Percentiles rank a stretch among this genome's conserved stretches.
phyloP scores from a whole-genome alignment of 176 grass and related monocot species.

The Carex parvula region DNA sequence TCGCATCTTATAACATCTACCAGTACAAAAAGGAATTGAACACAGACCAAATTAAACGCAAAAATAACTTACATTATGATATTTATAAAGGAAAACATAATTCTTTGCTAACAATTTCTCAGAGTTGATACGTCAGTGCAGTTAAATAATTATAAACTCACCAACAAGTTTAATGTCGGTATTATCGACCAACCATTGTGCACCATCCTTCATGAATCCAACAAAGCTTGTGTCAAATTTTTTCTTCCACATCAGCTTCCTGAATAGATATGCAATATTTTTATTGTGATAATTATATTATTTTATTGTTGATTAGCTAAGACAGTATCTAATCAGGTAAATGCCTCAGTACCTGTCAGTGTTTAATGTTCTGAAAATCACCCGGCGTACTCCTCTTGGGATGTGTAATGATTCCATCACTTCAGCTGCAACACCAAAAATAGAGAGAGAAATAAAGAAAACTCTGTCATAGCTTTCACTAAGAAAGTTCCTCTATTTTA shows the following conservation, averaged over 20 bases:
- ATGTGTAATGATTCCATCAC: slow-evolving; percentile 66
- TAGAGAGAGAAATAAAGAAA: not conserved
- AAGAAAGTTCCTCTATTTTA: not conserved
- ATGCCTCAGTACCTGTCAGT: slow-evolving; percentile 52
- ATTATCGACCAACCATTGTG: slow-evolving; percentile 83
- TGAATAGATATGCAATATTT: slow-evolving; percentile 22
- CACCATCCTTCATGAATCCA: slow-evolving; percentile 78
- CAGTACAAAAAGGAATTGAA: not conserved
- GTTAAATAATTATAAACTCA: slow-evolving; percentile 31
- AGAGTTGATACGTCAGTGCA: not conserved
- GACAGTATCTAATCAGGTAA: not conserved
- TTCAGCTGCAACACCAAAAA: slow-evolving; percentile 42
- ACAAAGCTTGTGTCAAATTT: slow-evolving; percentile 60
- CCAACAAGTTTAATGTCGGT: slow-evolving; percentile 89
- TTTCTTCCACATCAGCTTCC: slow-evolving; percentile 70
- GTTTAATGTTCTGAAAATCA: slow-evolving; percentile 84
- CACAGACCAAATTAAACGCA: not conserved
- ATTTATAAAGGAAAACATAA: not conserved
- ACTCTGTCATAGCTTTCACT: not conserved
- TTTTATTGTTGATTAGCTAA: not conserved
- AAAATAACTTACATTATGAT: not conserved
- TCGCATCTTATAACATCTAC: not conserved
- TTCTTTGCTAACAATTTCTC: not conserved
- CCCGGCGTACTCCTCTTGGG: slow-evolving; percentile 63
- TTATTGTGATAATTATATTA: not conserved